Percentiles rank a stretch among this genome's conserved stretches.
Evolutionary conservation across 2,329 filamentous ascomycete species (phyloP).

Genomic region (Helotiales sp.): DNA sequence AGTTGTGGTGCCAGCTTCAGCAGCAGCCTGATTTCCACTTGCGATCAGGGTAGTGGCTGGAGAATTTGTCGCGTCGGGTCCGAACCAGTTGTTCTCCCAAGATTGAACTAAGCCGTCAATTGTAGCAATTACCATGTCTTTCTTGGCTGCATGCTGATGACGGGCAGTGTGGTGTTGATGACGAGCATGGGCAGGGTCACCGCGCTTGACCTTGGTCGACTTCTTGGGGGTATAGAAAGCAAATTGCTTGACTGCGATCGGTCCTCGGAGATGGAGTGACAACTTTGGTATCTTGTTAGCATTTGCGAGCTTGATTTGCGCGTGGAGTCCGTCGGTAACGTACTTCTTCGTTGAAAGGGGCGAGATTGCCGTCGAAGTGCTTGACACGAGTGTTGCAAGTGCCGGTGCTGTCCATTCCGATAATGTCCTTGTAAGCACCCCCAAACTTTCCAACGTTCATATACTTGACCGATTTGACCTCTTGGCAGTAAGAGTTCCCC

Average conservation of each 20-base stretch:
- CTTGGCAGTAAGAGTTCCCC: slow-evolving; percentile 70
- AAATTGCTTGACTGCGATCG: slow-evolving; percentile 68
- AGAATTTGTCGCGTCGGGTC: slow-evolving; percentile 4
- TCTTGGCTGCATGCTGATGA: slow-evolving; percentile 52
- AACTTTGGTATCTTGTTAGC: slow-evolving; percentile 53
- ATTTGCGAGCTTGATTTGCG: neutral
- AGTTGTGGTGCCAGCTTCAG: neutral
- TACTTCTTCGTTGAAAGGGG: slow-evolving; percentile 74
- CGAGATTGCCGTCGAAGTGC: slow-evolving; percentile 63
- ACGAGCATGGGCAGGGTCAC: slow-evolving; percentile 53
- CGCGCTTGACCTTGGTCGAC: slow-evolving; percentile 44
- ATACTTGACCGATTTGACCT: slow-evolving; percentile 72
- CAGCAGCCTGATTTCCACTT: neutral
- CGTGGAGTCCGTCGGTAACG: slow-evolving; percentile 39
- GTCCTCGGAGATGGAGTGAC: slow-evolving; percentile 75
- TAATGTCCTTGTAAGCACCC: slow-evolving; percentile 69
- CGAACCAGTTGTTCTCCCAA: slow-evolving; percentile 48
- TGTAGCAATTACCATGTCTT: slow-evolving; percentile 57
- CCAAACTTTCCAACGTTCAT: slow-evolving; percentile 58
- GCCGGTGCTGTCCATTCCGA: slow-evolving; percentile 60
- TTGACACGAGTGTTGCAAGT: slow-evolving; percentile 59
- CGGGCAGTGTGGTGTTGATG: slow-evolving; percentile 46
- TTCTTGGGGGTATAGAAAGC: slow-evolving; percentile 65
- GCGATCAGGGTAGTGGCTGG: neutral
- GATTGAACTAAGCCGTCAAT: slow-evolving; percentile 62